phyloP scores from a whole-genome alignment of 495 filamentous ascomycete genomes.

The Niebla homalea region DNA sequence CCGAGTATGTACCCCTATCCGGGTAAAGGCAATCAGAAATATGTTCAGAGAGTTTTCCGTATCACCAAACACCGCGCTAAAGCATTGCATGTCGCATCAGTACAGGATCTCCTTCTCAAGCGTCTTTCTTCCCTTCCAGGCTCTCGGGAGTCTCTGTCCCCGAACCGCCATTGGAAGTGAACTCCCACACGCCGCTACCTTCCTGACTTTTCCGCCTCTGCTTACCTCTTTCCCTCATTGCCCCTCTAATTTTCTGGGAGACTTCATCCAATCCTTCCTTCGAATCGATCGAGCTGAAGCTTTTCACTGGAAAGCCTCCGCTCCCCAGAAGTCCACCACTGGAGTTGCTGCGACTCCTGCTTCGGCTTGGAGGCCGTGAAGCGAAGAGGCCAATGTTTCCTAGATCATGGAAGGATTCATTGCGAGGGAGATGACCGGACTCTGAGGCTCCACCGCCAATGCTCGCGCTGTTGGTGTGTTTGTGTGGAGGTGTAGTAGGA shows the following conservation, averaged over 20 bases:
- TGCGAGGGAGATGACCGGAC: conserved; percentile 54
- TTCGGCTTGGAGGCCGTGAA: conserved; percentile 58
- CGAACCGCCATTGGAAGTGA: conserved; percentile 29
- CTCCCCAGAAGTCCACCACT: conserved; percentile 43
- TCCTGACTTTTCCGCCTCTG: conserved; percentile 55
- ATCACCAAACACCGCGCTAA: too few relatives aligned
- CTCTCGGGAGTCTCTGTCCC: conserved; percentile 28
- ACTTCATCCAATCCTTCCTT: conserved; percentile 70
- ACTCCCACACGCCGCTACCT: conserved; percentile 33
- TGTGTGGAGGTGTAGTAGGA: not conserved
- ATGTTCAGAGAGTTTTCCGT: too few relatives aligned
- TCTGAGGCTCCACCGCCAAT: conserved; percentile 24
- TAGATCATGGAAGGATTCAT: conserved; percentile 86
- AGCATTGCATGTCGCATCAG: too few relatives aligned
- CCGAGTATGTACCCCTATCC: too few relatives aligned
- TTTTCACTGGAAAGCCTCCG: conserved; percentile 51
- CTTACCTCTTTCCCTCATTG: conserved; percentile 74
- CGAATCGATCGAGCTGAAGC: conserved; percentile 57
- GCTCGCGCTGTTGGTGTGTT: conserved; percentile 10
- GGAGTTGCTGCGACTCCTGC: conserved; percentile 56
- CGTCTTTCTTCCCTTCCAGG: conserved; percentile 30
- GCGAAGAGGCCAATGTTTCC: conserved; percentile 79
- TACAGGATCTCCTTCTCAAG: conserved; percentile 6
- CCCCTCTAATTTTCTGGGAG: conserved; percentile 69
- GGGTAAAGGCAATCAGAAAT: too few relatives aligned